Evolutionary conservation across 192 early-diverging fungal species (phyloP).

Genomic region (Thoreauomyces humboldtii): DNA sequence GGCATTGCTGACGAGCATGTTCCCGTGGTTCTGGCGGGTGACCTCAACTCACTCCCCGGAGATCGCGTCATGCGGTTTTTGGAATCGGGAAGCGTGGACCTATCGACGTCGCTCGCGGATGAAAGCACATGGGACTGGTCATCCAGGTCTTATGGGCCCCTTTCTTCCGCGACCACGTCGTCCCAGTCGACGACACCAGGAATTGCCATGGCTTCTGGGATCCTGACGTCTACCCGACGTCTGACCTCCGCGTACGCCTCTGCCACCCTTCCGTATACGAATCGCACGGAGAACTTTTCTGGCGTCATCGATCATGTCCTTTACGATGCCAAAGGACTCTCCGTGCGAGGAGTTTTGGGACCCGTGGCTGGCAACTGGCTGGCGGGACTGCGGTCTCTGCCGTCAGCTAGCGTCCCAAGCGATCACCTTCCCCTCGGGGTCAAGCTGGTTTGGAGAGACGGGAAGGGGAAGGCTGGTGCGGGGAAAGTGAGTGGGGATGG

Average conservation of each 20-base stretch:
- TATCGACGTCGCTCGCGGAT: background rate
- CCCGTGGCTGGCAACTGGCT: conserved; percentile 5
- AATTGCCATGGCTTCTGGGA: background rate
- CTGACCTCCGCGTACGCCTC: conserved; percentile 32
- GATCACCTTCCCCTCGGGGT: conserved; percentile 20
- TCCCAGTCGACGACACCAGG: background rate
- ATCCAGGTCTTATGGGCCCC: background rate
- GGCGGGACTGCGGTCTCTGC: background rate
- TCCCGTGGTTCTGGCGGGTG: conserved; percentile 45
- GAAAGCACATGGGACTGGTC: conserved; percentile 5
- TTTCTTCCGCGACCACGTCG: background rate
- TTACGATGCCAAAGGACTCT: conserved; percentile 36
- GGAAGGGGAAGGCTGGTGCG: no score
- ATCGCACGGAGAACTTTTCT: conserved; percentile 42
- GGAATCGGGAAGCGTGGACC: conserved; percentile 33
- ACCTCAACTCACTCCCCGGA: conserved; percentile 39
- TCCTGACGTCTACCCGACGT: background rate
- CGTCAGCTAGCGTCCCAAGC: conserved; percentile 7
- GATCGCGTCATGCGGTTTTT: conserved; percentile 49
- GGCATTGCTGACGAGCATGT: no score
- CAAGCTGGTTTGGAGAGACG: conserved; percentile 4
- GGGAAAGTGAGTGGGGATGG: background rate
- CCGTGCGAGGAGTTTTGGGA: conserved; percentile 44
- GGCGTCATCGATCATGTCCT: conserved; percentile 52
- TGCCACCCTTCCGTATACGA: conserved; percentile 41